Evolutionary conservation across 371 early-diverging fungal species (phyloP).

Genomic region (Saksenaea oblongispora): DNA sequence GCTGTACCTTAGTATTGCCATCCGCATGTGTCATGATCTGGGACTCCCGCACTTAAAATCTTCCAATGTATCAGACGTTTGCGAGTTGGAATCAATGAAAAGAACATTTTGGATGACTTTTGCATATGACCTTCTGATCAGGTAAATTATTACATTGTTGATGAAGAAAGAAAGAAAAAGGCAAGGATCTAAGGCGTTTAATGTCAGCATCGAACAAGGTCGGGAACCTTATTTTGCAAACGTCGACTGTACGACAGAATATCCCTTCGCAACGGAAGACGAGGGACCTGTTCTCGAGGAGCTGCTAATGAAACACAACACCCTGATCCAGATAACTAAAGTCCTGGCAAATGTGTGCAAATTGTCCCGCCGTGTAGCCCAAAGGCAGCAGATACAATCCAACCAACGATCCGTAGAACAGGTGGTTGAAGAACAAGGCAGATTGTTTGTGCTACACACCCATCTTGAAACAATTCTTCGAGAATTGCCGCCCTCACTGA

Average conservation of each 20-base stretch:
- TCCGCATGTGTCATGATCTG: slow-evolving; percentile 76
- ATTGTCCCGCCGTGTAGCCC: slow-evolving; percentile 25
- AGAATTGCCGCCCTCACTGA: slow-evolving; percentile 39
- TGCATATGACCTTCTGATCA: slow-evolving; percentile 43
- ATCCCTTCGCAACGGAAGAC: slow-evolving; percentile 39
- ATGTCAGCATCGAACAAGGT: slow-evolving; percentile 41
- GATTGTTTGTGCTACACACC: slow-evolving; percentile 42
- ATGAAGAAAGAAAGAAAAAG: not conserved
- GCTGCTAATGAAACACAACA: slow-evolving; percentile 37
- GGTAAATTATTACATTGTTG: slow-evolving; percentile 16
- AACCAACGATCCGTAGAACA: slow-evolving; percentile 24
- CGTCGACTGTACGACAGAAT: slow-evolving; percentile 40
- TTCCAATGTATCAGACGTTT: slow-evolving; percentile 31
- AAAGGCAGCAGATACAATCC: slow-evolving; percentile 34
- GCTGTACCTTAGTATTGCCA: slow-evolving; percentile 56
- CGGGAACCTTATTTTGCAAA: slow-evolving; percentile 30
- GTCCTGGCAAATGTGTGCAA: slow-evolving; percentile 39
- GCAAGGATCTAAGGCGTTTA: not conserved
- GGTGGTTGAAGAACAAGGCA: slow-evolving; percentile 40
- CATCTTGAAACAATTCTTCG: slow-evolving; percentile 48
- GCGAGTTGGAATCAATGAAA: slow-evolving; percentile 34
- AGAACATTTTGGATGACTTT: slow-evolving; percentile 48
- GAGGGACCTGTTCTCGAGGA: slow-evolving; percentile 44
- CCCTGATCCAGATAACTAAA: slow-evolving; percentile 37
- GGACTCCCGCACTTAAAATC: slow-evolving; percentile 50